Evolutionary conservation across 2,329 filamentous ascomycete species (phyloP).

Genomic region (Daldinia sp.): DNA sequence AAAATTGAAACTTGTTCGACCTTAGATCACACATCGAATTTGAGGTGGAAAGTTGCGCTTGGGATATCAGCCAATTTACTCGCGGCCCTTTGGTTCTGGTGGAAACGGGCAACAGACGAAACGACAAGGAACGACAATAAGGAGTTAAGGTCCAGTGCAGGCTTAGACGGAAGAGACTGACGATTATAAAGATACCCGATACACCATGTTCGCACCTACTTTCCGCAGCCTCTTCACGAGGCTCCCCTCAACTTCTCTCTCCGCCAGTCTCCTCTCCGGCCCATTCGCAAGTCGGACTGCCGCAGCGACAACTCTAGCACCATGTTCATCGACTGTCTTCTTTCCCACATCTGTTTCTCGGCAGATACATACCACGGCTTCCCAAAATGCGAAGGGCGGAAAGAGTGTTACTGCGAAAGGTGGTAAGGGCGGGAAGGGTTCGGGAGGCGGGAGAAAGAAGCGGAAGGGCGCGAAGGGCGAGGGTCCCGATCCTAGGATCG

Average conservation of each 20-base stretch:
- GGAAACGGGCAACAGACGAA: not conserved
- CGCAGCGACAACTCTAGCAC: constrained; percentile 1
- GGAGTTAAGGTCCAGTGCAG: no score
- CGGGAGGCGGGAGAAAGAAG: constrained; percentile 30
- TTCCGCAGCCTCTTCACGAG: constrained; percentile 46
- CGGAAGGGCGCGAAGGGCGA: constrained; percentile 49
- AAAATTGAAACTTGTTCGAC: not conserved
- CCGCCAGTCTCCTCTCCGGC: constrained; percentile 11
- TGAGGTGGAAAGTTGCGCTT: not conserved
- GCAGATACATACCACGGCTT: constrained; percentile 43
- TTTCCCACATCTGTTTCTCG: constrained; percentile 16
- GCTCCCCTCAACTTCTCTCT: constrained; percentile 34
- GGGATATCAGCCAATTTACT: not conserved
- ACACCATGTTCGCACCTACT: constrained; percentile 41
- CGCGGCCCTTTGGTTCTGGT: not conserved
- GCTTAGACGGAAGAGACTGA: not conserved
- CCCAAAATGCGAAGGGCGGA: constrained; percentile 34
- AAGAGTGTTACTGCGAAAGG: constrained; percentile 18
- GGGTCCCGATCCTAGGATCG: constrained; percentile 58
- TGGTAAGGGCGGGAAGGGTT: not conserved
- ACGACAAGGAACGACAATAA: not conserved
- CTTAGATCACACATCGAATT: not conserved
- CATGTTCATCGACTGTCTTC: constrained; percentile 3
- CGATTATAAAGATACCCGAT: not conserved
- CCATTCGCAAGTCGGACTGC: constrained; percentile 2